phyloP scores from a whole-genome alignment of 179 eudicot genomes.

The Camellia oleifera region DNA sequence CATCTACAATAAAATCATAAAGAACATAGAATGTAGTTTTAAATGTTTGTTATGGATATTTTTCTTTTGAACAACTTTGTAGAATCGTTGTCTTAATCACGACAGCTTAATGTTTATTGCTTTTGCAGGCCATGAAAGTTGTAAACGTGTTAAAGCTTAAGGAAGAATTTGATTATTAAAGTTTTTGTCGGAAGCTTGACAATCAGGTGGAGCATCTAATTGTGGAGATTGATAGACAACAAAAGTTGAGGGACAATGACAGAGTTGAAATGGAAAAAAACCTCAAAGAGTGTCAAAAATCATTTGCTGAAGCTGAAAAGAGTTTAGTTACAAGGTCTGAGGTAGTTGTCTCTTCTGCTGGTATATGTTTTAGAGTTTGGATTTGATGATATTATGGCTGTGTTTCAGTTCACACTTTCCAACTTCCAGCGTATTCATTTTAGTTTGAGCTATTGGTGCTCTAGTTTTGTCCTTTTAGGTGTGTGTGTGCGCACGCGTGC shows the following conservation, averaged over 20 bases:
- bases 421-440: conserved; percentile 9
- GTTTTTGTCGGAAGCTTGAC: conserved; percentile 85
- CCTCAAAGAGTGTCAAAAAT: conserved; percentile 58
- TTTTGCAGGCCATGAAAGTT: conserved; percentile 90
- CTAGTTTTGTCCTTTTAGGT: not conserved
- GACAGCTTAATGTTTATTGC: conserved; percentile 19
- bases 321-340: conserved; percentile 71
- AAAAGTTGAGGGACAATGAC: conserved; percentile 65
- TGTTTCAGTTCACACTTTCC: not conserved
- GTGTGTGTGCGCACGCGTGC: too few species aligned
- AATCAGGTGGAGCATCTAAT: conserved; percentile 78
- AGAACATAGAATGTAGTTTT: not conserved
- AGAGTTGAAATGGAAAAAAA: conserved; percentile 61
- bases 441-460: not conserved
- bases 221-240: conserved; percentile 84
- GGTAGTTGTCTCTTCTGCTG: conserved; percentile 54
- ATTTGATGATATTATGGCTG: not conserved
- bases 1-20: not conserved
- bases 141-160: conserved; percentile 83
- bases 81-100: not conserved
- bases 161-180: conserved; percentile 97
- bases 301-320: conserved; percentile 70
- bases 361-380: conserved; percentile 2
- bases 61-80: not conserved
- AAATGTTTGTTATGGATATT: too few species aligned